Evolutionary conservation across 768 basidiomycete species (phyloP).

Genomic region (Tulasnella sp.): DNA sequence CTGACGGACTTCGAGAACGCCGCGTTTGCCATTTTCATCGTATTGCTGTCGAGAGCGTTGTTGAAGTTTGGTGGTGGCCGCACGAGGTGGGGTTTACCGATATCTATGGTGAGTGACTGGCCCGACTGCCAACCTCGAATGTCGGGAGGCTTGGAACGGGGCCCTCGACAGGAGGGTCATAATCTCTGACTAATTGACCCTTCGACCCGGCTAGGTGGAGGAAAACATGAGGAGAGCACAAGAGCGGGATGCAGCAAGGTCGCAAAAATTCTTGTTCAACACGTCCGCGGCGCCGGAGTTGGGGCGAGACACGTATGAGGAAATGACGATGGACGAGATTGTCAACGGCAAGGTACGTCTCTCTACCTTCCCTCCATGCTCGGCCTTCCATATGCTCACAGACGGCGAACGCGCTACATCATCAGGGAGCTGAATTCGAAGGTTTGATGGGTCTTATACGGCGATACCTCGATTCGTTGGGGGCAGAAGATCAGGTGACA

Average conservation of each 20-base stretch:
- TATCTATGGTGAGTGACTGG: slow-evolving; percentile 74
- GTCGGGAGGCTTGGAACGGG: too few relatives aligned
- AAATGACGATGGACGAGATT: slow-evolving; percentile 76
- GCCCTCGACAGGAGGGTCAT: too few relatives aligned
- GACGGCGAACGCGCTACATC: not conserved
- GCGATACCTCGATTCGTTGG: not conserved
- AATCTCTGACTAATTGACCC: not conserved
- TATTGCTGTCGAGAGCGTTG: slow-evolving; percentile 91
- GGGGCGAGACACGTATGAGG: slow-evolving; percentile 74
- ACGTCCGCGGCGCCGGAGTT: slow-evolving; percentile 36
- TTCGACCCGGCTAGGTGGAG: slow-evolving; percentile 67
- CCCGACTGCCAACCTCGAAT: too few relatives aligned
- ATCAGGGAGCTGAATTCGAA: not conserved
- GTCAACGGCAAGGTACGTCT: not conserved
- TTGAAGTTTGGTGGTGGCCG: slow-evolving; percentile 63
- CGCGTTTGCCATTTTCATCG: slow-evolving; percentile 91
- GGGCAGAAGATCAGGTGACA: slow-evolving; percentile 44
- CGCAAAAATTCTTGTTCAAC: slow-evolving; percentile 81
- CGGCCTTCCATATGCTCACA: too few relatives aligned
- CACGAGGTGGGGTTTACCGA: slow-evolving; percentile 93
- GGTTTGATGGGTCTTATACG: not conserved
- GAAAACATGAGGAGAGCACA: slow-evolving; percentile 95
- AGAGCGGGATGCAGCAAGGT: slow-evolving; percentile 69
- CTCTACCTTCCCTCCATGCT: not conserved
- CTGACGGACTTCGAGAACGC: slow-evolving; percentile 99